Percentiles rank a stretch among this genome's conserved stretches.
Evolutionary conservation across 768 basidiomycete species (phyloP).

Genomic region (Auriculariales sp.): DNA sequence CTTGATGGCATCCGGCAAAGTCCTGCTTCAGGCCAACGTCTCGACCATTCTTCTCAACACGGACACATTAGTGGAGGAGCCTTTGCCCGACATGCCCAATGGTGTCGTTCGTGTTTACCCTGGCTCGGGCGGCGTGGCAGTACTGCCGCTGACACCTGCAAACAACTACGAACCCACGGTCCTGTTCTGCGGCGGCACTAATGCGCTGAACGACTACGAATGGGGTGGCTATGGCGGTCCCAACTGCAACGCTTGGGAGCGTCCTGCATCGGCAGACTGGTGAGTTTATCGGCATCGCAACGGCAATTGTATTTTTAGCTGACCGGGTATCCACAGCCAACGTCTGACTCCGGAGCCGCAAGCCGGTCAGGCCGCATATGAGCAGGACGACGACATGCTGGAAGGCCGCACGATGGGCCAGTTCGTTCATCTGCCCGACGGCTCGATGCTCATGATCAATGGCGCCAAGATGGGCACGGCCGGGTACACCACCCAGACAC

Average conservation of each 20-base stretch:
- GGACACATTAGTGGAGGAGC: constrained; percentile 37
- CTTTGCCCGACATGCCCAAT: constrained; percentile 58
- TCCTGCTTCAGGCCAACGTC: constrained; percentile 72
- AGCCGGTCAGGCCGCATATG: constrained; percentile 46
- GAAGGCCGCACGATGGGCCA: constrained; percentile 82
- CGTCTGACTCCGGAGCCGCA: constrained; percentile 75
- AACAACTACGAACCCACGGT: constrained; percentile 81
- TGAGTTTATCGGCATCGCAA: background rate
- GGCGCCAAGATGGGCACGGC: constrained; percentile 80
- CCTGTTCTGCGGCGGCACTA: constrained; percentile 79
- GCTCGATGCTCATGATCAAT: constrained; percentile 63
- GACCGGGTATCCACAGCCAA: constrained; percentile 19
- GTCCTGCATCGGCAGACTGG: constrained; percentile 56
- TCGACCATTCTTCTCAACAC: constrained; percentile 51
- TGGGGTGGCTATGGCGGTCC: constrained; percentile 73
- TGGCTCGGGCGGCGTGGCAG: constrained; percentile 73
- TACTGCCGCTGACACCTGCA: constrained; percentile 81
- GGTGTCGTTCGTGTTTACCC: constrained; percentile 77
- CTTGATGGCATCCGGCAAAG: constrained; percentile 59
- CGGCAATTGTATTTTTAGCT: background rate
- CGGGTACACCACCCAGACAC: constrained; percentile 47
- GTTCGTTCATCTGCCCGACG: constrained; percentile 72
- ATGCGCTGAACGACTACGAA: constrained; percentile 47
- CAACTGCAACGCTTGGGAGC: constrained; percentile 55
- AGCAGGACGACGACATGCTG: constrained; percentile 61